Percentiles rank a stretch among this genome's conserved stretches.
Evolutionary conservation across 441 rosid genomes (phyloP).

Genomic region (Melastoma candidum): DNA sequence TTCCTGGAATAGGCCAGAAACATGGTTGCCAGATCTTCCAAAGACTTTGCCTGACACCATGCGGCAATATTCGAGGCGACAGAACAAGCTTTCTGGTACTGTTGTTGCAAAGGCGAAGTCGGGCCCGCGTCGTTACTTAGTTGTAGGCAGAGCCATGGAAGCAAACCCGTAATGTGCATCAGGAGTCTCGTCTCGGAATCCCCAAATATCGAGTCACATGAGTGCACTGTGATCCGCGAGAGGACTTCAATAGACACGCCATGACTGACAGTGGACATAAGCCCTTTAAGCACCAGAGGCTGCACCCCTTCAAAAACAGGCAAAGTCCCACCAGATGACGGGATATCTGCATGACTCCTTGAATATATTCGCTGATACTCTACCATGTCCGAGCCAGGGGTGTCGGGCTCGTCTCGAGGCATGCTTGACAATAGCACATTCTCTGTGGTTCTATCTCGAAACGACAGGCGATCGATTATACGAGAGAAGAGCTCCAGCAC

Average conservation of each 20-base stretch:
- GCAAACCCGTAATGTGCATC: conserved; percentile 92
- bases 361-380: conserved; percentile 71
- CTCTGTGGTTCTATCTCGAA: conserved; percentile 89
- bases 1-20: conserved; percentile 70
- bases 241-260: conserved; percentile 84
- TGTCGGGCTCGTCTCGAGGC: conserved; percentile 84
- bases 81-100: conserved; percentile 79
- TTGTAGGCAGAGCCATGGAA: conserved; percentile 99
- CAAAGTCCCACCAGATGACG: conserved; percentile 59
- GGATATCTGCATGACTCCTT: conserved; percentile 45
- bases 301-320: conserved; percentile 95
- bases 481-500: conserved; percentile 95
- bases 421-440: conserved; percentile 96
- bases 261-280: conserved; percentile 89
- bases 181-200: conserved; percentile 89
- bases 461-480: conserved; percentile 77
- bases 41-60: conserved; percentile 86
- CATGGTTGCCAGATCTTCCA: conserved; percentile 67
- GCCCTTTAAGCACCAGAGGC: conserved; percentile 96
- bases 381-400: conserved; percentile 31
- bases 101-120: conserved; percentile 73
- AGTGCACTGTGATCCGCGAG: conserved; percentile 73
- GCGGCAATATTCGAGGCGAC: conserved; percentile 69
- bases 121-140: conserved; percentile 65
- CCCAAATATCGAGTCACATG: conserved; percentile 94